Conservation (phyloP, 1,139 yeast species). For the Geotrichum aggregatum region DNA sequence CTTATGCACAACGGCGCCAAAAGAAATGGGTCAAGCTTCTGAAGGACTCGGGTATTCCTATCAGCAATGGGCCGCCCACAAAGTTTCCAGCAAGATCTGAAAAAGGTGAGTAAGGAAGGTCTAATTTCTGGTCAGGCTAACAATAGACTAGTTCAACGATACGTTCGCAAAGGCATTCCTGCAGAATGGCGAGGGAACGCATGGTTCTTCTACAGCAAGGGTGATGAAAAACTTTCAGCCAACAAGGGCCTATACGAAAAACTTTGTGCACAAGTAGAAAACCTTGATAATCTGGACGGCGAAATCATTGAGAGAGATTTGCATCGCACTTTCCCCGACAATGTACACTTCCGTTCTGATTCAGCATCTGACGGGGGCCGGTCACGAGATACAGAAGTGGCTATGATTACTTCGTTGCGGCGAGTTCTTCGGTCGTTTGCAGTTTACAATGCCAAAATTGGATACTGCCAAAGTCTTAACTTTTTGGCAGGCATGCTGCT, state of each 20-base stretch:
- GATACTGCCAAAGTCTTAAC: slow-evolving; percentile 92
- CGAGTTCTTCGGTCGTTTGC: slow-evolving; percentile 83
- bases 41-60: slow-evolving; percentile 59
- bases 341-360: slow-evolving; percentile 61
- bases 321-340: slow-evolving; percentile 92
- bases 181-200: slow-evolving; percentile 97
- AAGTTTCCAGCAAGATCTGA: slow-evolving; percentile 83
- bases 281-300: slow-evolving; percentile 54
- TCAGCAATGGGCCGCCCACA: slow-evolving; percentile 34
- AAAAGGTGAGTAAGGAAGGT: slow-evolving; percentile 70
- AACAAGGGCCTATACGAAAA: slow-evolving; percentile 70
- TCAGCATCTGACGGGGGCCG: slow-evolving; percentile 14
- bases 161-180: slow-evolving; percentile 90
- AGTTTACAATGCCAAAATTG: slow-evolving; percentile 80
- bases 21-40: slow-evolving; percentile 70
- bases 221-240: slow-evolving; percentile 65
- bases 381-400: slow-evolving; percentile 47
- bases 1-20: slow-evolving; percentile 57
- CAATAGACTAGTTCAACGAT: no score
- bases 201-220: slow-evolving; percentile 95
- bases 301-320: slow-evolving; percentile 92
- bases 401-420: slow-evolving; percentile 62
- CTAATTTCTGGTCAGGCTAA: no score
- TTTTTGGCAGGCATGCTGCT: slow-evolving; percentile 83
- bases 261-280: slow-evolving; percentile 54